Conservation (phyloP, 1,284 basidiomycete species). For the Malassezia furfur region DNA sequence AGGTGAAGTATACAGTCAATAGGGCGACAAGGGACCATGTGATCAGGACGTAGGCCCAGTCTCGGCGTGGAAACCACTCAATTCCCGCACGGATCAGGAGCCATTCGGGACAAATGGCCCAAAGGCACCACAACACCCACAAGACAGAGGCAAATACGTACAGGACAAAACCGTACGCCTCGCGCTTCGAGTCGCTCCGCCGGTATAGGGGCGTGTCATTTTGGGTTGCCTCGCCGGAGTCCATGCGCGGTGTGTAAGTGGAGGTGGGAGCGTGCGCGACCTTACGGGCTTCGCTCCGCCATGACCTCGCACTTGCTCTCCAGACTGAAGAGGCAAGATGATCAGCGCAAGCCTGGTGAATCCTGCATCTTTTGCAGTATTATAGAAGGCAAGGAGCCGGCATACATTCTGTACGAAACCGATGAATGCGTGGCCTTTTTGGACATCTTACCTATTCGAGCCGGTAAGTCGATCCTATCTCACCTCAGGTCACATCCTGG, state of each 20-base stretch:
- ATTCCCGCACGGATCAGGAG: constrained; percentile 16
- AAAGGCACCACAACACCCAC: constrained; percentile 19
- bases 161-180: constrained; percentile 23
- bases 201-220: constrained; percentile 1
- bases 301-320: constrained; percentile 14
- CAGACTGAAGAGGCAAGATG: constrained; percentile 3
- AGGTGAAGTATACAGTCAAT: constrained; percentile 16
- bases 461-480: constrained; percentile 4
- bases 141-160: constrained; percentile 20
- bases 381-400: background rate
- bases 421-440: constrained; percentile 10
- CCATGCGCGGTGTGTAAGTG: background rate
- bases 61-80: constrained; percentile 24
- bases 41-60: constrained; percentile 24
- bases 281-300: background rate
- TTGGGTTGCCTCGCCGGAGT: background rate
- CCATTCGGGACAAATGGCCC: constrained; percentile 20
- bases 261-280: constrained; percentile 1
- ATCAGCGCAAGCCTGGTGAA: background rate
- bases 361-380: constrained; percentile 14
- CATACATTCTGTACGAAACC: constrained; percentile 10
- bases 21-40: constrained; percentile 21
- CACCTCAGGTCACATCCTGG: constrained; percentile 9
- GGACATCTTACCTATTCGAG: constrained; percentile 12
- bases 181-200: constrained; percentile 11